phyloP scores from a whole-genome alignment of 179 eudicot genomes.

The Amaranthus tricolor region DNA sequence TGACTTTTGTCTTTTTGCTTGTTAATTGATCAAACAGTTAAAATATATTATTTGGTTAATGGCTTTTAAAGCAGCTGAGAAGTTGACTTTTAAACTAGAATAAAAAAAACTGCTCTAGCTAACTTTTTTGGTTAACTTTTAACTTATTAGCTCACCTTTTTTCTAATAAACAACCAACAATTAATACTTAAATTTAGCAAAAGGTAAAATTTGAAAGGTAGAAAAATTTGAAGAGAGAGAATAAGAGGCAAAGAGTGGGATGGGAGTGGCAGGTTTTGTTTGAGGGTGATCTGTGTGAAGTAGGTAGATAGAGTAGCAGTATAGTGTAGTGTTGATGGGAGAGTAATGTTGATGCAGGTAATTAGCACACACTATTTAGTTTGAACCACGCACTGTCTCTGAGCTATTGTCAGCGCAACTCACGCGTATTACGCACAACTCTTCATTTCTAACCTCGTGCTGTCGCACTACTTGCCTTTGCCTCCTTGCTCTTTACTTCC shows the following conservation, averaged over 20 bases:
- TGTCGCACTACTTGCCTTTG: background rate
- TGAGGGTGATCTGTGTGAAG: background rate
- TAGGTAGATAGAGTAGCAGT: background rate
- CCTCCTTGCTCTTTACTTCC: background rate
- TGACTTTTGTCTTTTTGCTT: too few relatives aligned
- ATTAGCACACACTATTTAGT: background rate
- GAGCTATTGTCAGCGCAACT: conserved; percentile 34
- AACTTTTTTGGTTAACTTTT: too few relatives aligned
- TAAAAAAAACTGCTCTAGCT: too few relatives aligned
- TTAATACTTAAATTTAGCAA: too few relatives aligned
- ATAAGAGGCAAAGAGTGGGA: background rate
- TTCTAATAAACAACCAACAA: too few relatives aligned
- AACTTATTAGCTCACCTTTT: too few relatives aligned
- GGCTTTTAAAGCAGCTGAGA: too few relatives aligned
- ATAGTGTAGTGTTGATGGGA: background rate
- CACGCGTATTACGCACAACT: conserved; percentile 27
- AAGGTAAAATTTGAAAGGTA: background rate
- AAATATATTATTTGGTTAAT: too few relatives aligned
- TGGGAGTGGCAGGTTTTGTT: background rate
- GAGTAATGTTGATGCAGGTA: conserved; percentile 4
- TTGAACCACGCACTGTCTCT: background rate
- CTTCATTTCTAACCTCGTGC: conserved; percentile 4
- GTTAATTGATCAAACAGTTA: too few relatives aligned
- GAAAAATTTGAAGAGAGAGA: background rate
- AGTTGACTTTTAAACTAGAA: too few relatives aligned